Base-by-base conservation (phyloP, 179 eudicot genomes). In the Camellia oleifera region DNA sequence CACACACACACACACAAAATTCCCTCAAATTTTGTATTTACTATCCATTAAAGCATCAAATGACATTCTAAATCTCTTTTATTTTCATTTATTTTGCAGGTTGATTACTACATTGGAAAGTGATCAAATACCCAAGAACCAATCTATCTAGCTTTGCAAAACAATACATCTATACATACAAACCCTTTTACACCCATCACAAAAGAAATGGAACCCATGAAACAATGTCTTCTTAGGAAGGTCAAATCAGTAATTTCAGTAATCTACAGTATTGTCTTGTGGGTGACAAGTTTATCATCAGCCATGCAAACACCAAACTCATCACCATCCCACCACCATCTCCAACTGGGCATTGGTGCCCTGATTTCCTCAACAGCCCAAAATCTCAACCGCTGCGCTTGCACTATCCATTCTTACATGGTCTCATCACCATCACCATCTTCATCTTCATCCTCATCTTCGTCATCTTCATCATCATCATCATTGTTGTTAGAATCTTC, bases 261-360 rank as follows among this genome's bases (percentile, higher is more conserved):
- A 11, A 44, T 74, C 11, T 74, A 74, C 32, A 26, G 63, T 26
- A 17, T 56, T 32, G 18, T 74, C 20, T 53, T 54, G 13, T 74
- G 77, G 77, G 17, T 74, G 12, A 13, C 48, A 5, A 74, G 48
- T 7, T 23, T 74, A 32, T 56, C 68, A 4, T 64, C 32, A 7
- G 11, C 42, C 40, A 23, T 64, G 8, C 42, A 64, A 5, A 23
- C 11, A 7, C 42, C 68, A 18, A 64, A 7, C 42, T 1, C 68
- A 18, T 64, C 3, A 3, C 68, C 64, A 20, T 26, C 63, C 20
- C 45, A 53, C 56, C 50, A 32, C 20, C 75, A 72, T 53, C 56
- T 72, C 61, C 75, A 52, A 4, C 44, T 11, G 26, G 64, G 64
- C n/a, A 18, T 74, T 56, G 62, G 17, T 74, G 77, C 64, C 62